Evolutionary conservation across 805 yeast genomes (phyloP), one percentile per base, ranked within the genome.

Genomic region (Lachancea waltii): DNA sequence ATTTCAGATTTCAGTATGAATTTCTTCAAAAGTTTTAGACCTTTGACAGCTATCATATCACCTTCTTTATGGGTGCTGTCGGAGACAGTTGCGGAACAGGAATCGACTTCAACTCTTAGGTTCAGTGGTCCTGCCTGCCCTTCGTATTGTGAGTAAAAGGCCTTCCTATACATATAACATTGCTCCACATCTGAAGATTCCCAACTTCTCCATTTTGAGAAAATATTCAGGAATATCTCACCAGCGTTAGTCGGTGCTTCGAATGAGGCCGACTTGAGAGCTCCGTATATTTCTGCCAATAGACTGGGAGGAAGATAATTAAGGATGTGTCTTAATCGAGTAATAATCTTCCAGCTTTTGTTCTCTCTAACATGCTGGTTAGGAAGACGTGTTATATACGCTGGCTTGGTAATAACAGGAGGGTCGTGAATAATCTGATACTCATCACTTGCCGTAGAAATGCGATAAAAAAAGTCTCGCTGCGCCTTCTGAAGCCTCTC

Each of bases 181-280:
- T 72, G 64, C n/a, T 71, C 70, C 16, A 78, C 71, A 49, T 75
- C 75, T 22, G 77, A 68, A 30, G 83, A 80, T 50, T 90, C 98
- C 97, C 97, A 89, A 42, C 78, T 77, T 66, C 97, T 75, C 97
- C 97, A 92, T 10, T 70, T 66, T 0, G 79, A 67, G 50, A 87
- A 86, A 1, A 78, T 68, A 3, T 68, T 62, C 17, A 76, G 57
- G 2, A 85, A 83, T 11, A 69, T 69, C 7, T 65, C 63, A 42
- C 68, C 66, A 0, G 87, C 87, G 43, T 69, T 63, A 0, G 43
- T 46, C 0, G 85, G 80, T 0, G 74, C 67, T 13, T 57, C 56
- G 66, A 76, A 70, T 0, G 59, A 43, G 2, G 56, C 46, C 1
- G 48, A 41, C 1, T 54, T 50, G 33, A 73, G 56, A 5, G 33